Conservation (phyloP, 2,329 filamentous ascomycete species). For the Fragosphaeria purpurea region DNA sequence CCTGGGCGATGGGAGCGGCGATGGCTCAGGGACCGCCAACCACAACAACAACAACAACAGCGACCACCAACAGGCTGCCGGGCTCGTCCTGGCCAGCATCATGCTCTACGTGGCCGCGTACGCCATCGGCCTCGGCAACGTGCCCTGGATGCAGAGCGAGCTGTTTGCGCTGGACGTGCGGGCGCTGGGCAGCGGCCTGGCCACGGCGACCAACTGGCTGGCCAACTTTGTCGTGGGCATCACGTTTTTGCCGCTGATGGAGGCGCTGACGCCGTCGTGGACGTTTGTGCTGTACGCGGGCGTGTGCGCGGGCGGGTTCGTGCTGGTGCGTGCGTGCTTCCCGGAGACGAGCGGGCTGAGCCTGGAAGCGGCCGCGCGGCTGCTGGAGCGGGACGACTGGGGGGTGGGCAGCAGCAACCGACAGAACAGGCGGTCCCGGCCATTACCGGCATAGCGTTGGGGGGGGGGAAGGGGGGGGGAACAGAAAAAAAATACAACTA, state of each 20-base stretch:
- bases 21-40: too few species aligned
- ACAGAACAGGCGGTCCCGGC: too few species aligned
- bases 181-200: constrained; percentile 59
- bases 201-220: constrained; percentile 77
- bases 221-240: constrained; percentile 79
- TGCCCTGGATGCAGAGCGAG: constrained; percentile 95
- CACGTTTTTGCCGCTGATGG: constrained; percentile 83
- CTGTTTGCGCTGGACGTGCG: constrained; percentile 72
- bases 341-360: constrained; percentile 77
- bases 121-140: constrained; percentile 78
- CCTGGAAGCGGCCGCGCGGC: constrained; percentile 66
- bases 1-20: neutral
- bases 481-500: too few species aligned
- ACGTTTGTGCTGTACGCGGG: constrained; percentile 74
- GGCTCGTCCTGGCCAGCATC: constrained; percentile 62
- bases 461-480: neutral
- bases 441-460: too few species aligned
- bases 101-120: constrained; percentile 79
- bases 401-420: constrained; percentile 39
- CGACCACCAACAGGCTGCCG: constrained; percentile 20
- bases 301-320: constrained; percentile 60
- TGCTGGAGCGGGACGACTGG: constrained; percentile 66
- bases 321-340: constrained; percentile 62
- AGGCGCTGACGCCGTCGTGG: constrained; percentile 58
- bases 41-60: constrained; percentile 12